Percentiles rank a stretch among this genome's conserved stretches.
These are phyloP conservation scores for Drosera capensis DNA, from an alignment of 148 eudicot genomes.

Conservation along the genomic window DNA sequence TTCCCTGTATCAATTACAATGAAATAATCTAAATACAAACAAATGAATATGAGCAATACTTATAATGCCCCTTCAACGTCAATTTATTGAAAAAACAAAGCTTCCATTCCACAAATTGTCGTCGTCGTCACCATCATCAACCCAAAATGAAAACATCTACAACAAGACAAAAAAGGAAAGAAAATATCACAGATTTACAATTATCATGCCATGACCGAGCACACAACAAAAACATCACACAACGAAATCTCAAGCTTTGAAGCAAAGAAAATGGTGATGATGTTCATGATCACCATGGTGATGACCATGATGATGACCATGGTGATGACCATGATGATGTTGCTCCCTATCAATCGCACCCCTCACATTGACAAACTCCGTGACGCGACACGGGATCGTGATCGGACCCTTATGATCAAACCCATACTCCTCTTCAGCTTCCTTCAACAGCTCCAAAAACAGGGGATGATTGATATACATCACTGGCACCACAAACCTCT, in stretches of 20 bases:
- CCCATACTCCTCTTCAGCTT: constrained; percentile 85
- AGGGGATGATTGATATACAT: constrained; percentile 67
- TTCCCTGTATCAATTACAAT: too few species aligned
- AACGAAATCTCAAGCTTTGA: constrained; percentile 45
- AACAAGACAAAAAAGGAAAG: too few species aligned
- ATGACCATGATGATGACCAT: not conserved
- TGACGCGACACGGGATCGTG: constrained; percentile 79
- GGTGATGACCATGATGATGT: constrained; percentile 15
- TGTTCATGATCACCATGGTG: constrained; percentile 6
- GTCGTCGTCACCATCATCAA: too few species aligned
- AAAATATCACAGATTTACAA: too few species aligned
- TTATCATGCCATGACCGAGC: too few species aligned
- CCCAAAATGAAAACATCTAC: too few species aligned
- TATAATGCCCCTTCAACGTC: too few species aligned
- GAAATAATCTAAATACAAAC: too few species aligned
- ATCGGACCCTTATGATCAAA: constrained; percentile 75
- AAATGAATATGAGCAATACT: too few species aligned
- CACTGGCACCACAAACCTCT: constrained; percentile 63
- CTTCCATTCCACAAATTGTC: too few species aligned
- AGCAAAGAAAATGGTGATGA: constrained; percentile 55
- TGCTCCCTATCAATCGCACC: constrained; percentile 50
- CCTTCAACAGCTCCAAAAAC: constrained; percentile 52
- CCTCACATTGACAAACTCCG: constrained; percentile 45
- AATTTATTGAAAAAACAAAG: too few species aligned
- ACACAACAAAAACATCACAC: too few species aligned